Evolutionary conservation across 805 yeast genomes (phyloP), one percentile per base, ranked within the genome.

Genomic region (Ogataea sp.): DNA sequence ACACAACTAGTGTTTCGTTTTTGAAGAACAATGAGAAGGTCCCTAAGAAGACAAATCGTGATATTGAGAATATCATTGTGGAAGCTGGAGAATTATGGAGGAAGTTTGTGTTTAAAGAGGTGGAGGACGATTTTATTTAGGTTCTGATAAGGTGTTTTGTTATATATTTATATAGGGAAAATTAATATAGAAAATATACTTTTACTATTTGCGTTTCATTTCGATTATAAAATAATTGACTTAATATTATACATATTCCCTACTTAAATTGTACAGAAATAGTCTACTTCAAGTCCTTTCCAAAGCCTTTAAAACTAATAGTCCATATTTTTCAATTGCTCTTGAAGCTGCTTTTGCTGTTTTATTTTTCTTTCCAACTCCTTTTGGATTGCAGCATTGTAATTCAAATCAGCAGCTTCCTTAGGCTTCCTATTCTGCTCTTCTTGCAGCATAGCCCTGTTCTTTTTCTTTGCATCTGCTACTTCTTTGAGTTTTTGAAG

Each of bases 11-110:
- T 55, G 33, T 30, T 9, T 33, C 29, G 4, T 21, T 34, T 14
- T n/a, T 25, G 11, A 34, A 34, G 23, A 34, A 26, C 24, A 23
- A 16, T 25, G 23, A 33, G 8, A 11, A 15, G n/a, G 6, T 40
- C 20, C 18, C 33, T 26, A 25, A 27, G 27, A 30, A 39, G 29
- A 20, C 39, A 14, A 36, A 51, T 36, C 47, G 65, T 43, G 86
- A 83, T 47, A 81, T 86, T 55, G 88, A 83, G 52, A 81, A 80
- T 46, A 70, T 86, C 23, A 69, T 85, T 32, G 63, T 66, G 40
- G 89, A 81, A 55, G 89, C 94, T 2, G 95, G 95, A 25, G 95
- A 86, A 52, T 66, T 83, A 32, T 86, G 95, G 95, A 68, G 96
- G 46, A 81, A 78, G 50, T 84, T 90, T 85, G 62, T 83, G 30